These are phyloP conservation scores for Yarrowia osloensis DNA, from an alignment of 805 yeast genomes.

Conservation along the genomic window DNA sequence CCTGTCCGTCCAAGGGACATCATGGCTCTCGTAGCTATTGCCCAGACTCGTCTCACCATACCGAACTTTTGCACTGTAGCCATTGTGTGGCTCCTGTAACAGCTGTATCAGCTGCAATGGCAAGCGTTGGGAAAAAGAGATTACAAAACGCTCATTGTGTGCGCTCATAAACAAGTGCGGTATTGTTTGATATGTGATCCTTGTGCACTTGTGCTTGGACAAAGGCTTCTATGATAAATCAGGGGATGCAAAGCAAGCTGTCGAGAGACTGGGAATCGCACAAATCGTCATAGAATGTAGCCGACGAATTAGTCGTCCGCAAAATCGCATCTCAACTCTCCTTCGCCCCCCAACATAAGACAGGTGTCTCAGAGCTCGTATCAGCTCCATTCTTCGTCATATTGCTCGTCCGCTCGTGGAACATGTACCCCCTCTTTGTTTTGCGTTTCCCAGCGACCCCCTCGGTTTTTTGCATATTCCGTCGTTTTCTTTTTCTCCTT, in stretches of 20 bases:
- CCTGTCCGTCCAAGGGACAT: too few relatives aligned
- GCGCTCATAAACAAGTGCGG: neutral
- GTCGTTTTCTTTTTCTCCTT: conserved; percentile 6
- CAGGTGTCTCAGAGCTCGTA: conserved; percentile 10
- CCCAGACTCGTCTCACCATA: too few relatives aligned
- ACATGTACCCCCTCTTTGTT: neutral
- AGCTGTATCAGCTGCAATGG: neutral
- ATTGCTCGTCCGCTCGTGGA: too few relatives aligned
- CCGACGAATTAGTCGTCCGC: too few relatives aligned
- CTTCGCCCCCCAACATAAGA: too few relatives aligned
- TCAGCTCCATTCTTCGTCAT: neutral
- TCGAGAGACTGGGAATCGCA: too few relatives aligned
- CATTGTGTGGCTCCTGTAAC: too few relatives aligned
- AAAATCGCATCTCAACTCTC: too few relatives aligned
- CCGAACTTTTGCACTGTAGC: too few relatives aligned
- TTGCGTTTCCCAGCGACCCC: neutral
- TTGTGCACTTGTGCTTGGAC: too few relatives aligned
- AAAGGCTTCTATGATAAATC: neutral
- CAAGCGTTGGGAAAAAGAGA: neutral
- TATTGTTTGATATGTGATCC: neutral
- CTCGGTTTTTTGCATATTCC: neutral
- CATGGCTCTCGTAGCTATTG: too few relatives aligned
- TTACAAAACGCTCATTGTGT: neutral
- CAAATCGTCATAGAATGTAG: too few relatives aligned
- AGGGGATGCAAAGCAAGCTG: neutral